Conservation (phyloP, 2,329 filamentous ascomycete species). For the Blastomyces parvus region DNA sequence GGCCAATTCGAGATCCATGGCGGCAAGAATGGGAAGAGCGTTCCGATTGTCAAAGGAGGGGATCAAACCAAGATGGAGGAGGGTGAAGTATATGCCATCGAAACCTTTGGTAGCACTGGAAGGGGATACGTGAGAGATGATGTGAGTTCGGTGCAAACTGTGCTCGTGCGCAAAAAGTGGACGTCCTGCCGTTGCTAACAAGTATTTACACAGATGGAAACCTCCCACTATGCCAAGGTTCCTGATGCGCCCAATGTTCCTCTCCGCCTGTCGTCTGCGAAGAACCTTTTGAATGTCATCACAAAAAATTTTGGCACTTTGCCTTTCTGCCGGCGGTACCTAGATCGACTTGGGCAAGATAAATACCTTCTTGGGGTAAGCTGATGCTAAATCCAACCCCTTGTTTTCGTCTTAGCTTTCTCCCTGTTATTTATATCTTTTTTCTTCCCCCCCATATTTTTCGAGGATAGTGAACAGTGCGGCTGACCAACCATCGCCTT, state of each 20-base stretch:
- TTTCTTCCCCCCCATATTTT: neutral
- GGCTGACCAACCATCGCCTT: conserved; percentile 21
- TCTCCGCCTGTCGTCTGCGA: conserved; percentile 69
- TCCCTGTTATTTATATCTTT: neutral
- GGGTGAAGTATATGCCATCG: conserved; percentile 88
- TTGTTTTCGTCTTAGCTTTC: neutral
- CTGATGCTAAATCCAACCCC: conserved; percentile 12
- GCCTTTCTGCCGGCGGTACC: conserved; percentile 80
- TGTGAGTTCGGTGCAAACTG: conserved; percentile 40
- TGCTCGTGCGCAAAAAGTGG: neutral
- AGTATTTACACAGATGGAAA: conserved; percentile 50
- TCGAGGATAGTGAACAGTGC: neutral
- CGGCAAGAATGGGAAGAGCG: conserved; percentile 75
- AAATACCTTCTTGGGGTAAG: conserved; percentile 84
- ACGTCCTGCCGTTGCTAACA: conserved; percentile 8
- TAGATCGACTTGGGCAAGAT: conserved; percentile 87
- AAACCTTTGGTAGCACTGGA: conserved; percentile 90
- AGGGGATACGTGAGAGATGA: conserved; percentile 82
- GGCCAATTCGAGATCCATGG: conserved; percentile 84
- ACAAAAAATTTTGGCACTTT: conserved; percentile 94
- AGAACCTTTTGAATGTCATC: conserved; percentile 75
- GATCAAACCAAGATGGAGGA: conserved; percentile 97
- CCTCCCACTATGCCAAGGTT: conserved; percentile 76
- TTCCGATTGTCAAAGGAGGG: conserved; percentile 82
- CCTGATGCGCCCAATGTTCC: conserved; percentile 65